Evolutionary conservation across 768 basidiomycete genomes (phyloP), one percentile per base, ranked within the genome.

Genomic region (Lanmaoa pseudosensibilis): DNA sequence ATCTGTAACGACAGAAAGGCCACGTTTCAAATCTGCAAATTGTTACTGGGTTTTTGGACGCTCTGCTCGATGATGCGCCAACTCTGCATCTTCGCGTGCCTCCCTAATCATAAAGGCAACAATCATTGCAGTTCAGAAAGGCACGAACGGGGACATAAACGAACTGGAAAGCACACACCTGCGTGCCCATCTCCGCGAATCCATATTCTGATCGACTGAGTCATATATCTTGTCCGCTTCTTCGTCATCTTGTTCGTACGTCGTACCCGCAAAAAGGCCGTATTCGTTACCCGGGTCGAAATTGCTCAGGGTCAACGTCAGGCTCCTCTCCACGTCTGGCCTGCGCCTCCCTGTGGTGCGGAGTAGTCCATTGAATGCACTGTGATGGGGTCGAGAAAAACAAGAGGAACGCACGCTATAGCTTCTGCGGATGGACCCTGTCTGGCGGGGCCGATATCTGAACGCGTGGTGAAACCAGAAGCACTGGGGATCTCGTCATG

Each of bases 221-320:
- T 97, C 96, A 69, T 95, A 99, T 50, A 97, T 97, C 68, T 82
- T 83, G 72, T 98, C 95, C 0, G 96, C 97, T 71, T 98, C 97
- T 63, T 98, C 95, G 58, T 99, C 97, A 61, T 98, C 97, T 54
- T 90, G 88, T 70, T 99, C 95, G 69, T 99, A 98, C 0, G 92
- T 92, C 10, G 89, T 95, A 13, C 95, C 94, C 5, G 94, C 92
- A 68, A 99, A 98, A 6, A 98, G 80, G 25, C 96, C 96, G 62
- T 87, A 88, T 75, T 98, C 95, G 69, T 98, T 96, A 69, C 98
- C 97, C 23, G 96, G 97, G 71, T 99, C 96, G 92, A 66, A 90
- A 94, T 64, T 91, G 89, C 7, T 96, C 96, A 0, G 92, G 88
- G 71, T 93, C 92, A 23, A 91, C 77, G 51, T 95, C 92, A 0